phyloP scores from a whole-genome alignment of 306 rosid genomes.

The Citrullus amarus region DNA sequence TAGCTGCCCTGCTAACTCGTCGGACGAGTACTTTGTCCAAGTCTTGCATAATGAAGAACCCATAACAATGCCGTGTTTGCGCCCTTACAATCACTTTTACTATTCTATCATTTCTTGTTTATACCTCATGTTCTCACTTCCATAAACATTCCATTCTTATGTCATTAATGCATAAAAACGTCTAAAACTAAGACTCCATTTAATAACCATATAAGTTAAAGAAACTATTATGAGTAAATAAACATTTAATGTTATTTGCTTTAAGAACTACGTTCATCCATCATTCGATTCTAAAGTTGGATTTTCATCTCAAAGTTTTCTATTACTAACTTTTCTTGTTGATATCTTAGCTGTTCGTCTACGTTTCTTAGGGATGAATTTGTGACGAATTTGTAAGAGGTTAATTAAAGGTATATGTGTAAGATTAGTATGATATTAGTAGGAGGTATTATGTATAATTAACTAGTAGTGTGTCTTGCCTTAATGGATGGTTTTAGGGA shows the following conservation, averaged over 20 bases:
- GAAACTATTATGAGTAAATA: no score
- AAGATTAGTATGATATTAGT: no score
- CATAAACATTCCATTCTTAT: background rate
- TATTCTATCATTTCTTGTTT: background rate
- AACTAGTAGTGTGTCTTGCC: no score
- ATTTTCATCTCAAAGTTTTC: background rate
- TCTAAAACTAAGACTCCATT: background rate
- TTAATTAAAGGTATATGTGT: no score
- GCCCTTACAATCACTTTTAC: background rate
- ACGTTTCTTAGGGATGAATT: background rate
- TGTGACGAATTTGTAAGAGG: no score
- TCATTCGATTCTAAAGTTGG: background rate
- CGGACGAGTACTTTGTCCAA: constrained; percentile 55
- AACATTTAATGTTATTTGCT: background rate
- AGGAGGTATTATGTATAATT: no score
- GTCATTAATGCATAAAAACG: background rate
- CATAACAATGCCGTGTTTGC: constrained; percentile 58
- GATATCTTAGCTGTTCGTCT: background rate
- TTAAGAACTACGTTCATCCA: background rate
- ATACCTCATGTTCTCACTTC: background rate
- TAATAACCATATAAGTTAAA: no score
- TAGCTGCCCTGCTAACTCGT: constrained; percentile 53
- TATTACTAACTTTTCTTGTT: background rate
- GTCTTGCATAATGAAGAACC: constrained; percentile 87
- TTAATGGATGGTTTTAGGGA: no score